These are phyloP conservation scores for Leucaena leucocephala DNA, from an alignment of 306 rosid genomes.

Conservation along the genomic window DNA sequence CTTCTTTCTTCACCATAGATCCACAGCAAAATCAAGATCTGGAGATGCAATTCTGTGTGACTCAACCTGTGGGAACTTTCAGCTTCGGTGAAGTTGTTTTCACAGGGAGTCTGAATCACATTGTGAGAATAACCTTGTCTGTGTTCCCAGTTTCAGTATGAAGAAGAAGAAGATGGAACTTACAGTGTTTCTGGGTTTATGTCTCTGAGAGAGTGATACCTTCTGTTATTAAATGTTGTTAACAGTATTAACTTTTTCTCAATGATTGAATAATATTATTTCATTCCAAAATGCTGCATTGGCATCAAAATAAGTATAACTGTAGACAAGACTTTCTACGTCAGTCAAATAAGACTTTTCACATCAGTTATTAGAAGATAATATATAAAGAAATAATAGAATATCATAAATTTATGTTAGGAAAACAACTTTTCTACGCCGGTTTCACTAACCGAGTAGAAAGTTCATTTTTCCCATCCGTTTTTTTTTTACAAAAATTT, in stretches of 20 bases:
- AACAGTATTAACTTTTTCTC: neutral
- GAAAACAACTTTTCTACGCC: no score
- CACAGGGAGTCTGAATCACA: conserved; percentile 72
- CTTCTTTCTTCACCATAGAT: conserved; percentile 63
- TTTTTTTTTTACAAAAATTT: no score
- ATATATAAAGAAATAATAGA: no score
- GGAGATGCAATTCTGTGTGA: conserved; percentile 57
- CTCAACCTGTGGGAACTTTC: conserved; percentile 48
- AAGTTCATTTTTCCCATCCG: no score
- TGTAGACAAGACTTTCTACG: no score
- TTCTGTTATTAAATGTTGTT: neutral
- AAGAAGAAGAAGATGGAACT: neutral
- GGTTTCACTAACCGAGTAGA: no score
- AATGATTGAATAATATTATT: neutral
- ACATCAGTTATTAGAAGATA: no score
- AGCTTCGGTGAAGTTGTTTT: conserved; percentile 84
- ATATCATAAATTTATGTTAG: no score
- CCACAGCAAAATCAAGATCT: conserved; percentile 65
- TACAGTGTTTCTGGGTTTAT: neutral
- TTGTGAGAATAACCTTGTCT: conserved; percentile 73
- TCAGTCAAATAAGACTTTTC: no score
- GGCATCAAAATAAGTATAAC: no score
- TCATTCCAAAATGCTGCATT: neutral
- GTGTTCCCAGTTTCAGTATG: conserved; percentile 53
- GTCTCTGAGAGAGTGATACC: neutral